Evolutionary conservation across 2,329 filamentous ascomycete species (phyloP).

Genomic region (Pseudovirgaria hyperparasitica): DNA sequence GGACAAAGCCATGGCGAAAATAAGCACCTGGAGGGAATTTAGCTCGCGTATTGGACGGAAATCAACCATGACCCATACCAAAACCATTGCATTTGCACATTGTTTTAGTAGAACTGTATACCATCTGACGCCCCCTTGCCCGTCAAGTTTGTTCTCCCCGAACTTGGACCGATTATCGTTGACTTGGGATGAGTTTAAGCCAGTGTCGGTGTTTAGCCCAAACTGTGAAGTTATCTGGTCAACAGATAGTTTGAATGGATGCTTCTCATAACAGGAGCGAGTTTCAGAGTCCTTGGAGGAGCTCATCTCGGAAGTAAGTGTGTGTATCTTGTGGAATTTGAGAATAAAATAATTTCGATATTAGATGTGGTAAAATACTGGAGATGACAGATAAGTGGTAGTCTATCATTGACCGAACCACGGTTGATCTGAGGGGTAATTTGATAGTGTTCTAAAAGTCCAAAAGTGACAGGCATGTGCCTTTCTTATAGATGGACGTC

Average conservation of each 20-base stretch:
- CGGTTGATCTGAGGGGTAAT: too few species aligned
- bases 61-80: too few species aligned
- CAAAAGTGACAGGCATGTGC: too few species aligned
- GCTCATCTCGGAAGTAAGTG: constrained; percentile 8
- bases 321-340: too few species aligned
- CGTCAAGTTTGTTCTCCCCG: constrained; percentile 11
- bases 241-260: constrained; percentile 9
- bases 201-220: constrained; percentile 7
- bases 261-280: constrained; percentile 8
- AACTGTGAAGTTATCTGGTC: constrained; percentile 6
- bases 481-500: too few species aligned
- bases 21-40: constrained; percentile 62
- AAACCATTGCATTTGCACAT: constrained; percentile 24
- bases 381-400: constrained; percentile 20
- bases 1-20: constrained; percentile 58
- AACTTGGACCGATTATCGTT: constrained; percentile 7
- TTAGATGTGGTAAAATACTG: constrained; percentile 14
- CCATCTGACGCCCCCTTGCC: constrained; percentile 10
- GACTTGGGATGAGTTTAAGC: constrained; percentile 6
- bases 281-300: constrained; percentile 6
- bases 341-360: too few species aligned
- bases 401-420: constrained; percentile 18
- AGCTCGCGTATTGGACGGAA: too few species aligned
- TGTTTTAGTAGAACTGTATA: constrained; percentile 18
- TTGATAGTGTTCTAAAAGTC: too few species aligned